Base-by-base conservation (phyloP, 768 basidiomycete genomes). In the Melanogaster broomeanus region DNA sequence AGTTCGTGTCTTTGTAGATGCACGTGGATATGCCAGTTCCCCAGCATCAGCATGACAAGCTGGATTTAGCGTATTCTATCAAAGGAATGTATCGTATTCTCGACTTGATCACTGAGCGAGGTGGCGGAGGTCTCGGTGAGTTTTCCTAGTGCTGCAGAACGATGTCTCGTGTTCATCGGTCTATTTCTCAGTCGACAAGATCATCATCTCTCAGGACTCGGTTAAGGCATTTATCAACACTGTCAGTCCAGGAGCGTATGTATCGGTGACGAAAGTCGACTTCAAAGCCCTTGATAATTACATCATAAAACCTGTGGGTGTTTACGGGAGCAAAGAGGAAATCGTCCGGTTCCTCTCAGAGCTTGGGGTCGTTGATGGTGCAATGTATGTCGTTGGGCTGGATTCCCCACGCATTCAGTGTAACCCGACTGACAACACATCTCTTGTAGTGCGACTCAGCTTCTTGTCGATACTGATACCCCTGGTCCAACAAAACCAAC, bases 161-260 rank as follows among this genome's bases (percentile, higher is more conserved):
- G 5, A 6, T 15, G 31, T 9, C 30, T 34, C 10, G 7, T 30
- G 10, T 51, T 31, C 1, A 13, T 45, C 21, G 16, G n/a, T 45
- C 9, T 44, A n/a, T 25, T 16, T 43, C 6, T 45, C 52, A 83
- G 83, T 83, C 34, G 82, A 84, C 57, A 85, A 86, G 59, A 76
- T 85, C 28, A 78, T 85, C 62, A 85, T 86, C 25, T 70, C 72
- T 2, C 80, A 83, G 60, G 66, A 74, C 3, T 77, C 80, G 3
- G 65, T 85, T 12, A 66, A 69, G 52, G 54, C 67, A 3, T 76
- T 85, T 45, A 74, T 81, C 57, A 79, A 84, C 45, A 60, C 59
- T 16, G 41, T 83, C 9, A 70, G 59, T 35, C 80, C 83, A 0
- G 76, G 79, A 2, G 76, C 84, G 5, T 85, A 82, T 57, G 53